Evolutionary conservation across 1,139 yeast genomes (phyloP), one percentile per base, ranked within the genome.

Genomic region (Debaryomyces sp.): DNA sequence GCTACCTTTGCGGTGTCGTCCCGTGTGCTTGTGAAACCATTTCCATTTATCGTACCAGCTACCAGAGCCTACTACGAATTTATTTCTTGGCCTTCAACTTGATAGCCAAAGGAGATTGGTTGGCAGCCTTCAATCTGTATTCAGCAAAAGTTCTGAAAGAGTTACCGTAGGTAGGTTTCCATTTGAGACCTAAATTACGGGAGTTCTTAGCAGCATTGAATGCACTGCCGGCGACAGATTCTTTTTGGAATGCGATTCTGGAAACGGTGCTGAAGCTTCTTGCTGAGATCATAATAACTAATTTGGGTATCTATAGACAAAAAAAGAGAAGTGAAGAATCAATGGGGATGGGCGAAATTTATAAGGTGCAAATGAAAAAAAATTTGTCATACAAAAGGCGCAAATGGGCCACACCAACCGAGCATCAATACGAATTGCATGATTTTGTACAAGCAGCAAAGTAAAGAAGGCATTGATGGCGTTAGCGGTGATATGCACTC

Each of bases 91-190:
- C 36, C 43, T 41, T 41, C 36, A 30, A 27, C 35, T 42, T 68
- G 44, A 66, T 55, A 12, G 71, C 67, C 58, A 80, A 73, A 12
- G 85, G 85, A 48, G 80, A 77, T 52, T 75, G 80, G 64, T 79
- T 75, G 46, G 72, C 68, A 21, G 72, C 80, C 56, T 75, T 75
- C 59, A 79, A 69, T 58, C 85, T 67, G 70, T 81, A 81, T 59
- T 81, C 84, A 33, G 83, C 83, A 64, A 81, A 81, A 2, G 81
- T 67, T 55, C 79, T 71, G 69, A 75, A 80, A 2, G 80, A 67
- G 45, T 70, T 65, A 38, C 76, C 77, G 47, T 63, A 56, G 22
- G 68, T 67, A 34, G 77, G 77, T 45, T 62, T 61, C 76, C 76
- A 72, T 56, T 67, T 71, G 46, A 40, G 27, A 27, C 40, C 41